Evolutionary conservation across 163 green algal genomes (phyloP), one percentile per base, ranked within the genome.

Genomic region (Scenedesmus sp.): DNA sequence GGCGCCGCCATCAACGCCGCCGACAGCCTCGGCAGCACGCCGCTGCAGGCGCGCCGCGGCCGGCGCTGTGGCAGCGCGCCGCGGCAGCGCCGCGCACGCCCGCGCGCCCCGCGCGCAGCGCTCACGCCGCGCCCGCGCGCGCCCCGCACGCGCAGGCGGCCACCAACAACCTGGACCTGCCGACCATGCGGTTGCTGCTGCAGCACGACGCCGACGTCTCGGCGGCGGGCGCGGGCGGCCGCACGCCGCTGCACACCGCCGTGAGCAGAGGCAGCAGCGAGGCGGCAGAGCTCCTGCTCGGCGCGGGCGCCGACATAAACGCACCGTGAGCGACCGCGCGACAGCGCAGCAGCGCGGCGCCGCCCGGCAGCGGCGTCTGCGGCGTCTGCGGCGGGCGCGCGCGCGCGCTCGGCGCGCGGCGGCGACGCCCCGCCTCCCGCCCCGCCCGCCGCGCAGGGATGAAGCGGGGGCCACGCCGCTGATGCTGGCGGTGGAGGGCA

Each of bases 121-220:
- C n/a, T n/a, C n/a, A n/a, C n/a, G n/a, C n/a, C n/a, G n/a, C n/a
- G n/a, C n/a, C n/a, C n/a, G n/a, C n/a, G n/a, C n/a, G n/a, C n/a
- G n/a, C n/a, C n/a, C n/a, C n/a, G n/a, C n/a, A n/a, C n/a, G n/a
- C n/a, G n/a, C n/a, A 83, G 51, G 56, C 71, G 36, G 75, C 75
- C 42, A 77, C 75, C 11, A 76, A 83, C 29, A 83, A 83, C 65
- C 64, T 83, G 15, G 75, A 83, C 44, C 29, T 70, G 22, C 56
- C 56, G n/a, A 77, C 65, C 9, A 83, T 83, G 75, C 26, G 47
- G 54, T 28, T 83, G 42, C 63, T 83, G 64, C 42, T 83, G 54
- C 26, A 64, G 34, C 64, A 83, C 31, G 75, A 64, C 18, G 75
- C 75, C 51, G 74, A 73, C 44, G 74, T 81, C 62, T 36, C 48